Percentiles rank a stretch among this genome's conserved stretches.
phyloP scores from a whole-genome alignment of 169 alveolate genomes.

The Theileria annulata region DNA sequence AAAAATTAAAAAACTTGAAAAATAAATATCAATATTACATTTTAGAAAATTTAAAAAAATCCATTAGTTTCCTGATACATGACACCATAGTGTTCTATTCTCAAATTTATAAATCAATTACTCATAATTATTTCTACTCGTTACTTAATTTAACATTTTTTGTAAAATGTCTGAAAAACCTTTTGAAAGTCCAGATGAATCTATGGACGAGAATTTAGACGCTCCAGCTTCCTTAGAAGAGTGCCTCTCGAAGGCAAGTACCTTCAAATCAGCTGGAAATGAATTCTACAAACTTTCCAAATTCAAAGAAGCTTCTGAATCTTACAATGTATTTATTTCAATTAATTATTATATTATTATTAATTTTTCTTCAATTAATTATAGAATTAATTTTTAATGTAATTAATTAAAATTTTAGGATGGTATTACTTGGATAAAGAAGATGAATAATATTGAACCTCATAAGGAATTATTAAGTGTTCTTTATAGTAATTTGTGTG shows the following conservation, averaged over 20 bases:
- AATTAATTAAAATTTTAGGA: too few species aligned
- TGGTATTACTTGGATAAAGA: slow-evolving; percentile 40
- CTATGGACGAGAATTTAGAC: slow-evolving; percentile 31
- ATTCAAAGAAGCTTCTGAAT: slow-evolving; percentile 32
- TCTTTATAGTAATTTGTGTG: slow-evolving; percentile 51
- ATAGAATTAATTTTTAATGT: too few species aligned
- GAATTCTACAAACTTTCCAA: slow-evolving; percentile 51
- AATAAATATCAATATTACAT: background rate
- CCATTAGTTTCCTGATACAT: background rate
- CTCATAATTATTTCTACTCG: background rate
- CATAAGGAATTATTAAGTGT: slow-evolving; percentile 43
- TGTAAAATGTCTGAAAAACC: slow-evolving; percentile 38
- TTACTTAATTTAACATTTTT: background rate
- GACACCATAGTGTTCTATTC: slow-evolving; percentile 1
- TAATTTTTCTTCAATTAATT: too few species aligned
- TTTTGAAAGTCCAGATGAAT: slow-evolving; percentile 8
- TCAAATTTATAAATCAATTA: background rate
- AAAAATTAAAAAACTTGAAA: background rate
- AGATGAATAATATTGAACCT: slow-evolving; percentile 7
- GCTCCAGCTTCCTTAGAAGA: slow-evolving; percentile 45
- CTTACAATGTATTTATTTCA: slow-evolving; percentile 46
- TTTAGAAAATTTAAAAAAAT: background rate
- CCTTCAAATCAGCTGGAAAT: slow-evolving; percentile 56
- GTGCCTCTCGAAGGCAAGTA: slow-evolving; percentile 46
- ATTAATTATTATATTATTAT: background rate